Evolutionary conservation across 169 alveolate species (phyloP).

Genomic region (Cryptosporidium xiaoi): DNA sequence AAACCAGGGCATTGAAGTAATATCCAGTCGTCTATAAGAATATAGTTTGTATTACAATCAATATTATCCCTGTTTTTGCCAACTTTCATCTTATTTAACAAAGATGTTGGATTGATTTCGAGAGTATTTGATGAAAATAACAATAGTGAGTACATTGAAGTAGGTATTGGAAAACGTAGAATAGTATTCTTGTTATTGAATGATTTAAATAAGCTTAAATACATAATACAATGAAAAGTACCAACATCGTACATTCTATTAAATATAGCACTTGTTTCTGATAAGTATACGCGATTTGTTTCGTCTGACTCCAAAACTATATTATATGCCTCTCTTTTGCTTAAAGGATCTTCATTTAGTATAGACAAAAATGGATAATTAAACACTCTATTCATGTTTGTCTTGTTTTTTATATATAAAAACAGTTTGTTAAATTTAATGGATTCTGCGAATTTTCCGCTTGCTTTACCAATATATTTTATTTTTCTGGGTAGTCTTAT

Average conservation of each 20-base stretch:
- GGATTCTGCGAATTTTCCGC: conserved; percentile 48
- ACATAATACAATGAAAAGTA: conserved; percentile 50
- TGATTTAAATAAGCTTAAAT: conserved; percentile 48
- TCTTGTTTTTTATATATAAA: conserved; percentile 25
- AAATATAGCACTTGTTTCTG: conserved; percentile 43
- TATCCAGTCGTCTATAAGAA: conserved; percentile 53
- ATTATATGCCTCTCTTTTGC: conserved; percentile 29
- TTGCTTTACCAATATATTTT: conserved; percentile 37
- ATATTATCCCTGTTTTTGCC: neutral
- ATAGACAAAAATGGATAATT: conserved; percentile 12
- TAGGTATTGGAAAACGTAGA: conserved; percentile 47
- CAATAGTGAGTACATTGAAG: conserved; percentile 38
- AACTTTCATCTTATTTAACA: conserved; percentile 28
- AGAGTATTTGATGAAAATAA: conserved; percentile 45
- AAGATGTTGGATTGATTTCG: conserved; percentile 29
- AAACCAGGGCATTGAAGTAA: conserved; percentile 56
- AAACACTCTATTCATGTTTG: neutral
- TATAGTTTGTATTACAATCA: conserved; percentile 1
- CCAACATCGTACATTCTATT: conserved; percentile 67
- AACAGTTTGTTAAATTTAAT: conserved; percentile 38
- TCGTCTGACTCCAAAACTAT: conserved; percentile 22
- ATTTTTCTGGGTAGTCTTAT: conserved; percentile 60
- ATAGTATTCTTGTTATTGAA: conserved; percentile 26
- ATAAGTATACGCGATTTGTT: conserved; percentile 15
- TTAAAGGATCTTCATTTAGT: conserved; percentile 9